These are phyloP conservation scores for Calonectria multiphialidica DNA, from an alignment of 2,329 filamentous ascomycete species.

Conservation along the genomic window DNA sequence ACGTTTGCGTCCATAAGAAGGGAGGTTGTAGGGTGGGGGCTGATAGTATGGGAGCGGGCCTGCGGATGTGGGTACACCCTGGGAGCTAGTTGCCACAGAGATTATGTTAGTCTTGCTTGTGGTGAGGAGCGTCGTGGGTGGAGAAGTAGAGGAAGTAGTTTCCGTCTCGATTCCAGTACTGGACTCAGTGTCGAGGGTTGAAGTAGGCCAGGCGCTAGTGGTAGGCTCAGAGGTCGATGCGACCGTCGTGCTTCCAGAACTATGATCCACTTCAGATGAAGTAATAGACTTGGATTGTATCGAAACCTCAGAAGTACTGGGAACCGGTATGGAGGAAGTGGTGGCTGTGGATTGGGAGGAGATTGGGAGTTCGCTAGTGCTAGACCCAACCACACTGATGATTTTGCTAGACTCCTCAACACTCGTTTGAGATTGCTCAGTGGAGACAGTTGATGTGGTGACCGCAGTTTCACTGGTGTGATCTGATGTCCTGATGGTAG, in stretches of 20 bases:
- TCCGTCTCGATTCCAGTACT: constrained; percentile 17
- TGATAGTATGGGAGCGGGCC: constrained; percentile 38
- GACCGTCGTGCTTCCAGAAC: not conserved
- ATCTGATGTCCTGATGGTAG: not conserved
- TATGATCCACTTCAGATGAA: constrained; percentile 10
- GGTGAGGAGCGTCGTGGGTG: constrained; percentile 41
- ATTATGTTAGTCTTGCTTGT: constrained; percentile 32
- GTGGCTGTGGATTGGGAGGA: not conserved
- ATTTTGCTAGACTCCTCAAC: constrained; percentile 4
- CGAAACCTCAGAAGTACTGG: not conserved
- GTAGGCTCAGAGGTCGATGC: not conserved
- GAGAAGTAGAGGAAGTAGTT: constrained; percentile 16
- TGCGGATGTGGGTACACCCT: constrained; percentile 25
- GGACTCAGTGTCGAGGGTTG: constrained; percentile 23
- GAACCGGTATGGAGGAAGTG: not conserved
- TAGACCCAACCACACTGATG: constrained; percentile 1
- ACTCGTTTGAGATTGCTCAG: constrained; percentile 1
- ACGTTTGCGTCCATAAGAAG: constrained; percentile 39
- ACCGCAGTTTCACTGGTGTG: not conserved
- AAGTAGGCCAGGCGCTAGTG: constrained; percentile 17
- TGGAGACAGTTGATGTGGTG: not conserved
- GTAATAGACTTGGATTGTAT: not conserved
- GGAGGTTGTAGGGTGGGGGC: constrained; percentile 30
- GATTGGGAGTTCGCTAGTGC: not conserved
- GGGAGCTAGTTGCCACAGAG: not conserved